These are phyloP conservation scores for Globisporangium mamillatum DNA, from an alignment of 352 stramenopile species.

Conservation along the genomic window DNA sequence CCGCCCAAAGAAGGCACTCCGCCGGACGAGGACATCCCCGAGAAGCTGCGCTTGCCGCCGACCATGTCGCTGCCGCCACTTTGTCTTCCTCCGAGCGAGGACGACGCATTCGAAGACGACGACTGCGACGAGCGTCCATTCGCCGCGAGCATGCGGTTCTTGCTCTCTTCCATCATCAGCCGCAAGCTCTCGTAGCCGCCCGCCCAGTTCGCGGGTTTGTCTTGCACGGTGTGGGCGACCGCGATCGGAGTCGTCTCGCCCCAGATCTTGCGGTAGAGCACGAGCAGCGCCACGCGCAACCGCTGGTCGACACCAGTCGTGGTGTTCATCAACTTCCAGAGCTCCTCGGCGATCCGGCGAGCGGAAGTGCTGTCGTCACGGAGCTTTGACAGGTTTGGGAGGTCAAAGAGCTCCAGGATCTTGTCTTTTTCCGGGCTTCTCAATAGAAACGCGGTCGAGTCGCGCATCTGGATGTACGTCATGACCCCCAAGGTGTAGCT, in stretches of 20 bases:
- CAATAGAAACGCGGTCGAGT: constrained; percentile 69
- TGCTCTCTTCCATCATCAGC: constrained; percentile 84
- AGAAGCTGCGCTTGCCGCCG: constrained; percentile 30
- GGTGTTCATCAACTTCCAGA: constrained; percentile 80
- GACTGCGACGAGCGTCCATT: constrained; percentile 5
- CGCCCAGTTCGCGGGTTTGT: constrained; percentile 75
- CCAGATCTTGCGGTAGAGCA: constrained; percentile 80
- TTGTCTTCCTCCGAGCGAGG: constrained; percentile 17
- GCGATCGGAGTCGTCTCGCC: constrained; percentile 78
- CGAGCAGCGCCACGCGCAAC: constrained; percentile 69
- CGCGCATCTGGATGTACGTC: constrained; percentile 77
- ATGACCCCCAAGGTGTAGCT: constrained; percentile 75
- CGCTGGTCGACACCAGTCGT: constrained; percentile 59
- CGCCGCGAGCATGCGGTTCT: constrained; percentile 46
- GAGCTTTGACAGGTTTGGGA: constrained; percentile 57
- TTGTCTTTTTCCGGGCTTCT: constrained; percentile 76
- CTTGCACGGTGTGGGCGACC: constrained; percentile 77
- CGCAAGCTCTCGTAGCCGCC: constrained; percentile 80
- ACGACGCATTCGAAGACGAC: not conserved
- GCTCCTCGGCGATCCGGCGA: constrained; percentile 54
- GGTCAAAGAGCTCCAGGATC: constrained; percentile 55
- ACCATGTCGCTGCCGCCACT: constrained; percentile 24
- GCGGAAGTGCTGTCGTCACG: constrained; percentile 76
- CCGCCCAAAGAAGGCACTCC: constrained; percentile 14
- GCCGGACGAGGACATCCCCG: constrained; percentile 9